A percentile compares a stretch with the other conserved stretches of the same genome.
Evolutionary conservation across 352 stramenopile genomes (phyloP).

Genomic region (Pythium chondricola): DNA sequence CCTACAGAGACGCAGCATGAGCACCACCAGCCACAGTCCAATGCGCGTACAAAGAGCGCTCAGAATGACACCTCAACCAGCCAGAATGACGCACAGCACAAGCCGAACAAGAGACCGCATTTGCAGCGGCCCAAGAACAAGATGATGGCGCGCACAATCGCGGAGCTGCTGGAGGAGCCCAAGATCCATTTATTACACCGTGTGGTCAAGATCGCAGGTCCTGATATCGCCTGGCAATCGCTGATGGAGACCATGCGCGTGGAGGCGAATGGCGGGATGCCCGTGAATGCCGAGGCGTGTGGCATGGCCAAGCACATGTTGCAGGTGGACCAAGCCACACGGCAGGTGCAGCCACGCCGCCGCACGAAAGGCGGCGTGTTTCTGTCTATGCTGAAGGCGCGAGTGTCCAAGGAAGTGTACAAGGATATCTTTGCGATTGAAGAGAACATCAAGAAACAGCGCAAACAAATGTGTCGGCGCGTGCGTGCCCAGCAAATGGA

Average conservation of each 20-base stretch:
- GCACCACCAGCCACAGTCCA: not conserved
- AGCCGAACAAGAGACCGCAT: constrained; percentile 2
- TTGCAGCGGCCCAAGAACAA: constrained; percentile 32
- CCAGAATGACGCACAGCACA: too few species aligned
- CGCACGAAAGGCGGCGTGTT: constrained; percentile 69
- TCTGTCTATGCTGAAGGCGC: constrained; percentile 55
- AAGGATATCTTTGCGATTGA: constrained; percentile 73
- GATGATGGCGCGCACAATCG: constrained; percentile 49
- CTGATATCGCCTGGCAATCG: constrained; percentile 52
- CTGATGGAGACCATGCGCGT: constrained; percentile 61
- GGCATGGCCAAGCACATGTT: constrained; percentile 46
- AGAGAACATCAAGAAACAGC: constrained; percentile 65
- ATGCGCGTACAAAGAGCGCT: too few species aligned
- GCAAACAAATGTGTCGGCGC: constrained; percentile 45
- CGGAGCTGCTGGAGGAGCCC: constrained; percentile 53
- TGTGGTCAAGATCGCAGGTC: constrained; percentile 58
- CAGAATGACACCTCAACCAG: too few species aligned
- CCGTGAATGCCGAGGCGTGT: constrained; percentile 42
- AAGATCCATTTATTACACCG: constrained; percentile 67
- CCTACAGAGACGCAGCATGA: not conserved
- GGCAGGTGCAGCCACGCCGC: constrained; percentile 38
- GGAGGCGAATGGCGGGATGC: constrained; percentile 50
- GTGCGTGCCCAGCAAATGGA: constrained; percentile 56
- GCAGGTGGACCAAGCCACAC: constrained; percentile 27
- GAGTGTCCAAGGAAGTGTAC: constrained; percentile 63